phyloP scores from a whole-genome alignment of 1,139 yeast genomes.

The Suhomyces coccinellae region DNA sequence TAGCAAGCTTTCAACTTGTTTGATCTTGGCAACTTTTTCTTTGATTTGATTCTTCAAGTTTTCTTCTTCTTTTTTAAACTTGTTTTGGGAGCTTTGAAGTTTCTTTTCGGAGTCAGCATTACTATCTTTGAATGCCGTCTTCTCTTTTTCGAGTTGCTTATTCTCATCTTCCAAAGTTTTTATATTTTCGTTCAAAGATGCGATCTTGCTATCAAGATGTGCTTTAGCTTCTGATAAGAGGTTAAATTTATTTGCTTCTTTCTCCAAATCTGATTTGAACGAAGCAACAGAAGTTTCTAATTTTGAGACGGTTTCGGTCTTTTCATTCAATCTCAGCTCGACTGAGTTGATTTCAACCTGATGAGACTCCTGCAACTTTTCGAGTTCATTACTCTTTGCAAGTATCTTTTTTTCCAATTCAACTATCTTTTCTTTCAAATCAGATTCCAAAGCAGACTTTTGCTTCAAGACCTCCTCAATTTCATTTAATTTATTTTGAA shows the following conservation, averaged over 20 bases:
- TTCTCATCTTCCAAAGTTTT: not conserved
- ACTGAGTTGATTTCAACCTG: not conserved
- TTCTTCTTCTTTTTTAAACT: conserved; percentile 9
- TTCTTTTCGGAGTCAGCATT: conserved; percentile 5
- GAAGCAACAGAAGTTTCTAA: not conserved
- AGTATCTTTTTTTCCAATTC: not conserved
- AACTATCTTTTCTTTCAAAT: not conserved
- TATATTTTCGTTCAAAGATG: not conserved
- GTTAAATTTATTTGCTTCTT: not conserved
- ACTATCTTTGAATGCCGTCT: not conserved
- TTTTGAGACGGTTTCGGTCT: not conserved
- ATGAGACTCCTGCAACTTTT: not conserved
- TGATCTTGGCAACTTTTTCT: conserved; percentile 14
- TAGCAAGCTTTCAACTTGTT: conserved; percentile 21
- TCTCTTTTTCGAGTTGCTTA: not conserved
- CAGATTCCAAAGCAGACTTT: not conserved
- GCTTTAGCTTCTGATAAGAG: not conserved
- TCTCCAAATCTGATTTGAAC: not conserved
- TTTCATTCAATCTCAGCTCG: not conserved
- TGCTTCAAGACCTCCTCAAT: too few relatives aligned
- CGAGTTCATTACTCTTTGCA: not conserved
- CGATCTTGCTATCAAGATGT: not conserved
- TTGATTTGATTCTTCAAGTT: conserved; percentile 7
- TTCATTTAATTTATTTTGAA: not conserved
- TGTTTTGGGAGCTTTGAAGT: conserved; percentile 9